phyloP scores from a whole-genome alignment of 2,329 filamentous ascomycete genomes.

The Aplosporella prunicola region DNA sequence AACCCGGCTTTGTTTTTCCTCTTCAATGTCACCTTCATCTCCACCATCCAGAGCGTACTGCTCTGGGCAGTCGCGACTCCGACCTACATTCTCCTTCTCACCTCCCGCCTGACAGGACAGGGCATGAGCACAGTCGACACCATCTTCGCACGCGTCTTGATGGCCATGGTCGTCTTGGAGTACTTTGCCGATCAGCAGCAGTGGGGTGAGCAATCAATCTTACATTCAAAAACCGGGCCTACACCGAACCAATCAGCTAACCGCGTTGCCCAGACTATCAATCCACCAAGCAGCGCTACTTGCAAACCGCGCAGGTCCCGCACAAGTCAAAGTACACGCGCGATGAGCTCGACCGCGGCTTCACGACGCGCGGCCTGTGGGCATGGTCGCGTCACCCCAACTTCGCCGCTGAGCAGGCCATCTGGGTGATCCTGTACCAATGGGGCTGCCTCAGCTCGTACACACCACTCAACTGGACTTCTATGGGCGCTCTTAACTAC shows the following conservation, averaged over 20 bases:
- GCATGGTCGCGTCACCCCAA: constrained; percentile 87
- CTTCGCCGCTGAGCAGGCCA: constrained; percentile 81
- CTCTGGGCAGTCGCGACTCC: constrained; percentile 72
- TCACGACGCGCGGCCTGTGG: constrained; percentile 77
- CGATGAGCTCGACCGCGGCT: constrained; percentile 80
- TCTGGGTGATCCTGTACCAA: constrained; percentile 82
- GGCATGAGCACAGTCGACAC: constrained; percentile 45
- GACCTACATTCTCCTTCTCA: constrained; percentile 72
- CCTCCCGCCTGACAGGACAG: constrained; percentile 51
- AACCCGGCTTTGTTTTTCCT: constrained; percentile 62
- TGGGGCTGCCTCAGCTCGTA: constrained; percentile 73
- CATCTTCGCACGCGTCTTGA: constrained; percentile 45
- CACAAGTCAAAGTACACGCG: constrained; percentile 49
- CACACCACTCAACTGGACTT: constrained; percentile 68
- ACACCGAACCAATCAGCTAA: background rate
- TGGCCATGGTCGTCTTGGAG: constrained; percentile 54
- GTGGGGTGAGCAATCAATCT: constrained; percentile 52
- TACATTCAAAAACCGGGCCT: background rate
- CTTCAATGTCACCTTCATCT: constrained; percentile 86
- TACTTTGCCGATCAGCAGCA: constrained; percentile 86
- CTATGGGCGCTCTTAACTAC: constrained; percentile 58
- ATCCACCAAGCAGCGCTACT: constrained; percentile 67
- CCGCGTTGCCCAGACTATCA: constrained; percentile 55
- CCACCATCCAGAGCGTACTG: constrained; percentile 62
- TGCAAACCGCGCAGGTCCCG: constrained; percentile 61